phyloP scores from a whole-genome alignment of 352 stramenopile species.

The Pythium periplocum region DNA sequence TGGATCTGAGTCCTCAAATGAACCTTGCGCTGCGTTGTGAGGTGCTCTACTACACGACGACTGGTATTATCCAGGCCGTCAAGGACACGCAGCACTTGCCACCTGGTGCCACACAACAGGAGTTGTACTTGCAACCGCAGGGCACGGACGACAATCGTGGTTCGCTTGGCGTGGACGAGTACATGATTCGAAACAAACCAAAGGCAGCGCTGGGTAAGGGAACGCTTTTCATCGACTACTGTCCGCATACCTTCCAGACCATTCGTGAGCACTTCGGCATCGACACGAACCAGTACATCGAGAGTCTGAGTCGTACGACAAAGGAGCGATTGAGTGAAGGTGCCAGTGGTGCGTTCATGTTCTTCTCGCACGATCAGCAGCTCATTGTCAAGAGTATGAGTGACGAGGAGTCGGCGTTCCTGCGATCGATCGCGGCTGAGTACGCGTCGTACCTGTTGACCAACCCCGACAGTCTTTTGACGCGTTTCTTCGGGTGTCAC shows the following conservation, averaged over 20 bases:
- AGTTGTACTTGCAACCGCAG: constrained; percentile 75
- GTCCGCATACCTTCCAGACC: constrained; percentile 79
- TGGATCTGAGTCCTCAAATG: constrained; percentile 82
- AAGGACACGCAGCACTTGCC: constrained; percentile 65
- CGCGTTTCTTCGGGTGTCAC: constrained; percentile 82
- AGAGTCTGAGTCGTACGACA: constrained; percentile 76
- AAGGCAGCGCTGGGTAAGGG: constrained; percentile 70
- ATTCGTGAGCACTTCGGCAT: constrained; percentile 84
- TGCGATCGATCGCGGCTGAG: constrained; percentile 73
- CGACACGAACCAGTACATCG: constrained; percentile 78
- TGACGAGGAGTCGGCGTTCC: constrained; percentile 75
- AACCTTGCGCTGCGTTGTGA: constrained; percentile 81
- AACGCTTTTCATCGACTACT: constrained; percentile 86
- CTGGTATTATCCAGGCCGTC: constrained; percentile 83
- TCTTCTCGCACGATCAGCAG: constrained; percentile 86
- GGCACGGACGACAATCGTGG: constrained; percentile 71
- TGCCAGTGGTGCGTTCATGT: constrained; percentile 86
- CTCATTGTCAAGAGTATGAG: constrained; percentile 90
- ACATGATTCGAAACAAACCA: constrained; percentile 75
- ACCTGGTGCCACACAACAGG: constrained; percentile 62
- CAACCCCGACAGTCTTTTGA: constrained; percentile 78
- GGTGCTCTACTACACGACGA: constrained; percentile 86
- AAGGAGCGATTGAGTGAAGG: constrained; percentile 86
- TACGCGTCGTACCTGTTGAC: constrained; percentile 80
- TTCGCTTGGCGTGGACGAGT: constrained; percentile 75